A percentile compares a stretch with the other conserved stretches of the same genome.
phyloP scores from a whole-genome alignment of 345 rosid species.

The Eucalyptus rudis region DNA sequence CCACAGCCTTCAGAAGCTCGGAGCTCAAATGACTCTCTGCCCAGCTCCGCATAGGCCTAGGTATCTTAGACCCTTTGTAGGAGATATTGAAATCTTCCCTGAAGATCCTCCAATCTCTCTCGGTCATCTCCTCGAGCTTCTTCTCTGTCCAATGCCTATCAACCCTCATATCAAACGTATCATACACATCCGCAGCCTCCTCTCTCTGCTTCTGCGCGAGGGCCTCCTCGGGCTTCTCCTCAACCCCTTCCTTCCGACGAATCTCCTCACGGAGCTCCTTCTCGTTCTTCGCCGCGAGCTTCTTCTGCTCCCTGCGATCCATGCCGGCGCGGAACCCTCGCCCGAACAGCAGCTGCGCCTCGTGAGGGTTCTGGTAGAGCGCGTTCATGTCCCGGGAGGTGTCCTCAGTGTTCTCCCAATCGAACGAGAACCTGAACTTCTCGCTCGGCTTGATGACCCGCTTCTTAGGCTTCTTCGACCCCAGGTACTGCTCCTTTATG shows the following conservation, averaged over 20 bases:
- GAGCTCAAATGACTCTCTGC: slow-evolving; percentile 60
- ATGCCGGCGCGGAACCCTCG: slow-evolving; percentile 93
- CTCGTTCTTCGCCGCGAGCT: slow-evolving; percentile 85
- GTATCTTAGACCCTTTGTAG: slow-evolving; percentile 87
- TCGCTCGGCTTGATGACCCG: slow-evolving; percentile 86
- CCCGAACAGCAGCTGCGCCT: slow-evolving; percentile 85
- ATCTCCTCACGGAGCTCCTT: slow-evolving; percentile 84
- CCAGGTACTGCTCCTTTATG: slow-evolving; percentile 82
- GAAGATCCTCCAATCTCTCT: slow-evolving; percentile 93
- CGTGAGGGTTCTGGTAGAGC: slow-evolving; percentile 88
- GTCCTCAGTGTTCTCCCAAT: slow-evolving; percentile 93
- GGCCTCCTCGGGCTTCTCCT: slow-evolving; percentile 86
- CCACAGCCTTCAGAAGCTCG: slow-evolving; percentile 78
- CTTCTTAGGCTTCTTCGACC: slow-evolving; percentile 92
- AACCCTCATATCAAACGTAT: slow-evolving; percentile 86
- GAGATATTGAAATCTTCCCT: slow-evolving; percentile 90
- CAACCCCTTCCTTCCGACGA: slow-evolving; percentile 64
- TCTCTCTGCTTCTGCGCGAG: slow-evolving; percentile 63
- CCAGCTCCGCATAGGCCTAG: slow-evolving; percentile 94
- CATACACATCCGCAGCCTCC: slow-evolving; percentile 79
- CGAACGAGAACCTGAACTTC: slow-evolving; percentile 90
- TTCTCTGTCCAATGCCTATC: slow-evolving; percentile 92
- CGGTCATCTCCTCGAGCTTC: slow-evolving; percentile 88
- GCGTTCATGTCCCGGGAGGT: slow-evolving; percentile 82
- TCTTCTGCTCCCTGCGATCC: slow-evolving; percentile 97